phyloP scores from a whole-genome alignment of 345 rosid species.

The Arabidopsis suecica region DNA sequence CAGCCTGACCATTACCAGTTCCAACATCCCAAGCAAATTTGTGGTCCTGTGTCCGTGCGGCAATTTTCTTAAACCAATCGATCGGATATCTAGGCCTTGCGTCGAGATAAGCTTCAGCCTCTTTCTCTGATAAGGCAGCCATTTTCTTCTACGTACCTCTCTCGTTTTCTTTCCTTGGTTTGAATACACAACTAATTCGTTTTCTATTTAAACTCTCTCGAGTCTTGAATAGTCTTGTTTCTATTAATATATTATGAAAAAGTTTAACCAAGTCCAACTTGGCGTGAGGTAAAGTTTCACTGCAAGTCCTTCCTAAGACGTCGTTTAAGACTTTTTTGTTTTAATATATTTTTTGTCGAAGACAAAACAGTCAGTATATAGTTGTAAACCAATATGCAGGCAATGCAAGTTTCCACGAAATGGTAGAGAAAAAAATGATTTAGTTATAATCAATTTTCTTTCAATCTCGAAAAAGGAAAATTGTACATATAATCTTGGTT shows the following conservation, averaged over 20 bases:
- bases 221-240: not conserved
- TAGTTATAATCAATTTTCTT: no score
- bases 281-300: conserved; percentile 32
- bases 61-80: conserved; percentile 41
- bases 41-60: conserved; percentile 34
- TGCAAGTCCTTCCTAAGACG: not conserved
- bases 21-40: conserved; percentile 45
- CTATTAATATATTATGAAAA: not conserved
- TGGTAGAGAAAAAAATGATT: no score
- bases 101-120: conserved; percentile 40
- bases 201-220: not conserved
- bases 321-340: not conserved
- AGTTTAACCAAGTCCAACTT: conserved; percentile 28
- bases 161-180: conserved; percentile 1
- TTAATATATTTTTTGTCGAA: not conserved
- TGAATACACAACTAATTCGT: not conserved
- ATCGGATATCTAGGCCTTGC: conserved; percentile 44
- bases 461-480: no score
- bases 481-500: no score
- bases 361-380: not conserved
- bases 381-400: no score
- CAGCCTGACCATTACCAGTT: conserved; percentile 44
- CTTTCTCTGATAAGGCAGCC: conserved; percentile 44
- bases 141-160: conserved; percentile 14
- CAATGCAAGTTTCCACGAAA: not conserved